Conservation (phyloP, 2,329 filamentous ascomycete species). For the Exophiala calicioides region DNA sequence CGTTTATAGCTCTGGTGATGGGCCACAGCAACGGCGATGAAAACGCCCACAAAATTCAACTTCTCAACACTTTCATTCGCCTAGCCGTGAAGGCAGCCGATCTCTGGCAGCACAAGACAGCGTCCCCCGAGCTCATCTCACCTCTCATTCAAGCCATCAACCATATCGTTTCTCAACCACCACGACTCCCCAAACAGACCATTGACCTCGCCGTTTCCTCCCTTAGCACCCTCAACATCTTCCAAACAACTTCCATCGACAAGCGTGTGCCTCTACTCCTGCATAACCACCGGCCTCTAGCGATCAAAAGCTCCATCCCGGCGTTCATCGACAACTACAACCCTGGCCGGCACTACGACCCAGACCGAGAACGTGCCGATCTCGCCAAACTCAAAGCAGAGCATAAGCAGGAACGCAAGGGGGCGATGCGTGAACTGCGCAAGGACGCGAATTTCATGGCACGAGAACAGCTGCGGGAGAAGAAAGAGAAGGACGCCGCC, state of each 20-base stretch:
- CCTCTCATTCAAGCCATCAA: conserved; percentile 62
- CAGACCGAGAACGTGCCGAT: conserved; percentile 85
- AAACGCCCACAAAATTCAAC: conserved; percentile 4
- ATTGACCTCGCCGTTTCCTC: conserved; percentile 41
- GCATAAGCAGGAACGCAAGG: conserved; percentile 94
- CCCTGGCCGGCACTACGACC: conserved; percentile 95
- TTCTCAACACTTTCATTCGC: conserved; percentile 51
- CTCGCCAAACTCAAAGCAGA: conserved; percentile 81
- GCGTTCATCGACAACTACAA: conserved; percentile 97
- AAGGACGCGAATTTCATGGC: conserved; percentile 96
- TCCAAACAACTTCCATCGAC: conserved; percentile 60
- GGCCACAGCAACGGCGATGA: neutral
- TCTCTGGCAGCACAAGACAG: conserved; percentile 70
- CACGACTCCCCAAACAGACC: conserved; percentile 55
- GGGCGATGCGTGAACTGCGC: conserved; percentile 86
- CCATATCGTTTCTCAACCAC: conserved; percentile 51
- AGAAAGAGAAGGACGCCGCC: conserved; percentile 88
- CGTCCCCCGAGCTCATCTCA: conserved; percentile 77
- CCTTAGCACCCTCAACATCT: conserved; percentile 40
- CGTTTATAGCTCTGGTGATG: conserved; percentile 44
- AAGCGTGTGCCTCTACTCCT: conserved; percentile 78
- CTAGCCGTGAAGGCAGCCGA: conserved; percentile 70
- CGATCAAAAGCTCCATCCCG: conserved; percentile 84
- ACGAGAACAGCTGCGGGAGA: conserved; percentile 82
- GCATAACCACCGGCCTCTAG: conserved; percentile 83